Evolutionary conservation across 305 asterid genomes (phyloP).

Genomic region (Fraxinus angustifolia): DNA sequence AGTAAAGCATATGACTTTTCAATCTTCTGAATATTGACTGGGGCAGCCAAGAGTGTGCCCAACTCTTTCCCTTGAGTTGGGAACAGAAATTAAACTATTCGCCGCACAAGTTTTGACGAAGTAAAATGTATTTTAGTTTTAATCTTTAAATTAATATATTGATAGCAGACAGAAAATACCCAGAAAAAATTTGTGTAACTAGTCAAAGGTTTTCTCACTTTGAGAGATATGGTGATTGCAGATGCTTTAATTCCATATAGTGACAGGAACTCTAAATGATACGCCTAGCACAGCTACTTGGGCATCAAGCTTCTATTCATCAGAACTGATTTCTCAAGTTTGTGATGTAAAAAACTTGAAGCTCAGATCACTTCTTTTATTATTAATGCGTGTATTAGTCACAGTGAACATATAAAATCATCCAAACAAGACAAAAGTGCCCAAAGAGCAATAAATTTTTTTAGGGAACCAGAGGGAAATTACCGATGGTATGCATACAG

Average conservation of each 20-base stretch:
- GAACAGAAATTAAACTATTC: not conserved
- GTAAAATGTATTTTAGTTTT: not conserved
- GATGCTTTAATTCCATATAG: not conserved
- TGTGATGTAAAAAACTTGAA: not conserved
- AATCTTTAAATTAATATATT: not conserved
- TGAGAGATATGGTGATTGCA: not conserved
- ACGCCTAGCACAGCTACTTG: not conserved
- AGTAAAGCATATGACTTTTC: not conserved
- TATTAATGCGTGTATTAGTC: not conserved
- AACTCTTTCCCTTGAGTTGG: not conserved
- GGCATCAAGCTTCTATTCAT: not conserved
- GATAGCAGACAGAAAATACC: not conserved
- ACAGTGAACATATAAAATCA: not conserved
- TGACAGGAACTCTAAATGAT: not conserved
- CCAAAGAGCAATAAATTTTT: not conserved
- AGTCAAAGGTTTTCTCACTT: not conserved
- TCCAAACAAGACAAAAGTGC: not conserved
- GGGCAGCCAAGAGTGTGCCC: not conserved
- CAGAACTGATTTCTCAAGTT: not conserved
- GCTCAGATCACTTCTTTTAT: not conserved
- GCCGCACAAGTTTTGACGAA: not conserved
- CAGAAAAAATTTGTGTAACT: not conserved
- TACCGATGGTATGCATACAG: constrained; percentile 75
- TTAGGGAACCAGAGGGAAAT: constrained; percentile 10
- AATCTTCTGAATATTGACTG: not conserved